Evolutionary conservation across 345 rosid genomes (phyloP), one percentile per base, ranked within the genome.

Genomic region (Limnanthes douglasii): DNA sequence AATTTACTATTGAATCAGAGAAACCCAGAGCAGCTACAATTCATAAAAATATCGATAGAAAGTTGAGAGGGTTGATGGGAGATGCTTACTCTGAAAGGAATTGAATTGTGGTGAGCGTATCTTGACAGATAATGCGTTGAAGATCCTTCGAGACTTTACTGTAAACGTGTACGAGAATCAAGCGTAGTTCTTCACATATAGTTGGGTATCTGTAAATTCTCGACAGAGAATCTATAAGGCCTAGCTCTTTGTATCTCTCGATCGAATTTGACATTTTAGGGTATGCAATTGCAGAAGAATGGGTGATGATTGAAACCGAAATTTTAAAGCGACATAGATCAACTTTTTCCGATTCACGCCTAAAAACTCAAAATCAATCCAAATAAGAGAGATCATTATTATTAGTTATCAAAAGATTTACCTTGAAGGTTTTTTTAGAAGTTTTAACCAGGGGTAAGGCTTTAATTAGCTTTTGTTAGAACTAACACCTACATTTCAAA

Each of bases 81-180:
- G 27, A 15, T 15, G 15, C 67, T 57, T 60, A 82, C 97, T 57
- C 43, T 18, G 94, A 79, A 43, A 86, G 82, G 27, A 78, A 65
- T 43, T 82, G 80, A 45, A 75, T 73, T 63, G 97, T 82, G 20
- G 78, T 6, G 61, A 75, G 75, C 18, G 60, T 54, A 61, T 86
- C 82, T 7, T 45, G 67, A 39, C 78, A 68, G 73, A 88, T 46
- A 36, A 64, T 27, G 46, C 74, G 62, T 48, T 73, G 84, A 42
- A 75, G 47, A 45, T 61, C 41, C 62, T 82, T 73, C 35, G 88
- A 83, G 35, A 68, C 53, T 22, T 45, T 54, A 44, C 17, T 16
- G 51, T 75, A 82, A 34, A 70, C 70, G 18, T 42, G 41, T 32
- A 65, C 44, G 14, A 78, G 50, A 31, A 82, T 57, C 26, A 61